Percentiles rank a stretch among this genome's conserved stretches.
phyloP scores from a whole-genome alignment of 2,329 filamentous ascomycete genomes.

The Blastomyces parvus region DNA sequence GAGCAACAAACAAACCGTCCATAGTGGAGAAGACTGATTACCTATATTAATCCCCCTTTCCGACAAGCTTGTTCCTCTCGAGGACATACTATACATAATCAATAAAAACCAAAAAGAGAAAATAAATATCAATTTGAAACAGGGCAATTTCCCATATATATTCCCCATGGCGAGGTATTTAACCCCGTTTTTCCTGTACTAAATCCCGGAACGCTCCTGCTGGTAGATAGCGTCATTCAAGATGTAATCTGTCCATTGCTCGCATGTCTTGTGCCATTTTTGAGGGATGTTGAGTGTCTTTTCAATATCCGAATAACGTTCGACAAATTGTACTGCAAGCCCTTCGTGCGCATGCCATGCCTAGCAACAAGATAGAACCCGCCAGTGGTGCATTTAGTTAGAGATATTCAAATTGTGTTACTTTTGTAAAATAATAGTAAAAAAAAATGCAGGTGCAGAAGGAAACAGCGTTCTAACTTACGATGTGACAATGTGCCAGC shows the following conservation, averaged over 20 bases:
- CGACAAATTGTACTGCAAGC: slow-evolving; percentile 22
- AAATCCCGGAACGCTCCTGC: slow-evolving; percentile 2
- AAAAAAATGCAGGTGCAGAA: neutral
- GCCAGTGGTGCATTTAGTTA: neutral
- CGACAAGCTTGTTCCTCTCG: neutral
- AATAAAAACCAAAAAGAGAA: neutral
- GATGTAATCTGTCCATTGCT: slow-evolving; percentile 4
- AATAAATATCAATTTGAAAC: neutral
- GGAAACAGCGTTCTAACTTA: neutral
- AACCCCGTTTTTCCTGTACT: neutral
- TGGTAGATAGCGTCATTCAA: neutral
- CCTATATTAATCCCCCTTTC: neutral
- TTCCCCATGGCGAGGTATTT: neutral
- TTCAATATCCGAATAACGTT: slow-evolving; percentile 13
- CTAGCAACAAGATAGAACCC: neutral
- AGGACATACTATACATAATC: neutral
- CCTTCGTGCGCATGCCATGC: slow-evolving; percentile 21
- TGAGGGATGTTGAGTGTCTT: neutral
- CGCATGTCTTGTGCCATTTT: slow-evolving; percentile 1
- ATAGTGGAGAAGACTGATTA: neutral
- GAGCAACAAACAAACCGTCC: neutral
- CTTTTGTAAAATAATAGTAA: no score
- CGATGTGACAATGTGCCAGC: slow-evolving; percentile 37
- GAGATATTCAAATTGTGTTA: neutral
- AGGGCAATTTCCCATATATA: neutral